A percentile compares a stretch with the other conserved stretches of the same genome.
Evolutionary conservation across 192 early-diverging fungal genomes (phyloP).

Genomic region (Umbelopsis sp.): DNA sequence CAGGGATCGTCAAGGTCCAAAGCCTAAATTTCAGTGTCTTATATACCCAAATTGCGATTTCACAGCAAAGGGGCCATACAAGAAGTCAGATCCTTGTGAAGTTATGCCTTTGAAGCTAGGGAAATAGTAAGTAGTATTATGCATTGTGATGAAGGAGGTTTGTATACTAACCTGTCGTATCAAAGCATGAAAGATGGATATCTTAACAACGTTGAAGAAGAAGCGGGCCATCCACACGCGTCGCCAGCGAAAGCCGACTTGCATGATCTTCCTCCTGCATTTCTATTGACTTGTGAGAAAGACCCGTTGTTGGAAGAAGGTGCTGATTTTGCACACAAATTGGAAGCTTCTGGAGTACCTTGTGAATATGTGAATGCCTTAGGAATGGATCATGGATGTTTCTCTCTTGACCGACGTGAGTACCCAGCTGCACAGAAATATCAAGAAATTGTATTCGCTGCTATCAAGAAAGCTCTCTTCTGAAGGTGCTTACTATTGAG

Average conservation of each 20-base stretch:
- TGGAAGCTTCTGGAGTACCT: not conserved
- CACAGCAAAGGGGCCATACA: not conserved
- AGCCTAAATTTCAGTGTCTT: not conserved
- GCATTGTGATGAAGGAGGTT: not conserved
- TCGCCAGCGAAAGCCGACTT: constrained; percentile 3
- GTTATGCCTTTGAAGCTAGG: not conserved
- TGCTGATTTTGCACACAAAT: not conserved
- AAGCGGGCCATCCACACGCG: not conserved
- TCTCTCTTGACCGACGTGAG: not conserved
- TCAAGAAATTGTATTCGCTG: not conserved
- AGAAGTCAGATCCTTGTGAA: not conserved
- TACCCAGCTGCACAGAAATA: not conserved
- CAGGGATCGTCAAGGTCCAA: not conserved
- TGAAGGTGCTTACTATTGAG: too few relatives aligned
- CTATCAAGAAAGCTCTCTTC: not conserved
- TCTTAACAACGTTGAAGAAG: not conserved
- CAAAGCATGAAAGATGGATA: not conserved
- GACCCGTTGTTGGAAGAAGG: constrained; percentile 7
- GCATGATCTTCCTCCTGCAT: constrained; percentile 10
- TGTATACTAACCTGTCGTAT: not conserved
- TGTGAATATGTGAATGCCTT: not conserved
- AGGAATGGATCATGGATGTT: not conserved
- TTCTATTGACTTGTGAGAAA: not conserved
- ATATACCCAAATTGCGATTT: constrained; percentile 16
- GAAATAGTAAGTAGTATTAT: not conserved